phyloP scores from a whole-genome alignment of 345 rosid species.

The Noccaea caerulescens region DNA sequence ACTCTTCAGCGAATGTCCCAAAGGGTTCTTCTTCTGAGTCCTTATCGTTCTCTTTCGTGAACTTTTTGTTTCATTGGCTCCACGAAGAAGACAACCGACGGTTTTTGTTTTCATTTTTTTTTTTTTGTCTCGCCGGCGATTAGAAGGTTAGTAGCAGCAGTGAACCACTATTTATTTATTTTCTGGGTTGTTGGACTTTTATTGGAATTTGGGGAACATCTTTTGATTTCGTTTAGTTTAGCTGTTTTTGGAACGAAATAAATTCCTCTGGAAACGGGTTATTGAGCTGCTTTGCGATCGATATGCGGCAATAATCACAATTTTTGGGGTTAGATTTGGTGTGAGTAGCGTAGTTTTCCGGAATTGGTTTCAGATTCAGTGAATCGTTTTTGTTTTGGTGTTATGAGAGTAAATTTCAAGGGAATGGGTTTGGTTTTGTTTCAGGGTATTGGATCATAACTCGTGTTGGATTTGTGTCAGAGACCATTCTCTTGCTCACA shows the following conservation, averaged over 20 bases:
- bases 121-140: slow-evolving; percentile 6
- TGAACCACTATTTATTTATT: not conserved
- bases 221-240: slow-evolving; percentile 12
- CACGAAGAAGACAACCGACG: slow-evolving; percentile 2
- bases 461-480: slow-evolving; percentile 24
- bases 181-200: slow-evolving; percentile 13
- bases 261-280: slow-evolving; percentile 8
- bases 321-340: not conserved
- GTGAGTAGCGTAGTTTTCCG: not conserved
- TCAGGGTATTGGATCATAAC: slow-evolving; percentile 7
- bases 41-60: slow-evolving; percentile 25
- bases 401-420: not conserved
- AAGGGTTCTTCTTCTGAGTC: slow-evolving; percentile 22
- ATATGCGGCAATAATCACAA: slow-evolving; percentile 10
- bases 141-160: slow-evolving; percentile 29
- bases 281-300: slow-evolving; percentile 16
- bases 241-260: not conserved
- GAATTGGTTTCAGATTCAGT: slow-evolving; percentile 9
- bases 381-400: not conserved
- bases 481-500: slow-evolving; percentile 12
- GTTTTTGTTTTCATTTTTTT: not conserved
- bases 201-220: not conserved
- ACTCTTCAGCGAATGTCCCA: slow-evolving; percentile 33
- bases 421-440: not conserved
- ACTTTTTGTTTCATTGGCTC: slow-evolving; percentile 5